Evolutionary conservation across 2,329 filamentous ascomycete genomes (phyloP).

Genomic region (Oidium heveae): DNA sequence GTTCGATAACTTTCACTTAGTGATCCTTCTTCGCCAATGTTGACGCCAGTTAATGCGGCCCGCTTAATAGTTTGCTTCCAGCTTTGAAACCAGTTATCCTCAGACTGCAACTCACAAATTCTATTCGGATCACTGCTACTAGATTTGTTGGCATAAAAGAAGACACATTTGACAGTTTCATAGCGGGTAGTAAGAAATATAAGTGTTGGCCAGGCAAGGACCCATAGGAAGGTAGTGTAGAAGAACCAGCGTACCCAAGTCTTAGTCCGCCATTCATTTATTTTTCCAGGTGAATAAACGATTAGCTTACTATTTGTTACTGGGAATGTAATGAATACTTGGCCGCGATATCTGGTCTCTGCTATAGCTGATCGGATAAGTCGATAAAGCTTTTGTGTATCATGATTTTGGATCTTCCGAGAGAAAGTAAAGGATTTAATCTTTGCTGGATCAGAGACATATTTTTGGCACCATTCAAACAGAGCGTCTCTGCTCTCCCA

Average conservation of each 20-base stretch:
- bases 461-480: constrained; percentile 37
- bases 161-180: constrained; percentile 35
- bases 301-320: constrained; percentile 29
- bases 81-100: constrained; percentile 32
- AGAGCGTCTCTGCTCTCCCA: constrained; percentile 6
- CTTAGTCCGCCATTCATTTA: constrained; percentile 40
- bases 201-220: constrained; percentile 46
- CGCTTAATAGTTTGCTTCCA: constrained; percentile 35
- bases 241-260: constrained; percentile 38
- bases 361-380: constrained; percentile 31
- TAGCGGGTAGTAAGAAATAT: constrained; percentile 42
- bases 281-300: constrained; percentile 34
- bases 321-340: constrained; percentile 32
- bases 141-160: constrained; percentile 7
- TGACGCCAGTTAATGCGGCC: constrained; percentile 27
- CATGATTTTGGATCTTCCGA: constrained; percentile 31
- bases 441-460: constrained; percentile 28
- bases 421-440: constrained; percentile 30
- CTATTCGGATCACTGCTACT: constrained; percentile 4
- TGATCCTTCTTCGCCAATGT: constrained; percentile 21
- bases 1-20: constrained; percentile 31
- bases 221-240: constrained; percentile 39
- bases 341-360: constrained; percentile 41
- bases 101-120: constrained; percentile 14
- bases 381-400: constrained; percentile 25